Base-by-base conservation (phyloP, 202 grass and related monocot species). In the Setaria italica region DNA sequence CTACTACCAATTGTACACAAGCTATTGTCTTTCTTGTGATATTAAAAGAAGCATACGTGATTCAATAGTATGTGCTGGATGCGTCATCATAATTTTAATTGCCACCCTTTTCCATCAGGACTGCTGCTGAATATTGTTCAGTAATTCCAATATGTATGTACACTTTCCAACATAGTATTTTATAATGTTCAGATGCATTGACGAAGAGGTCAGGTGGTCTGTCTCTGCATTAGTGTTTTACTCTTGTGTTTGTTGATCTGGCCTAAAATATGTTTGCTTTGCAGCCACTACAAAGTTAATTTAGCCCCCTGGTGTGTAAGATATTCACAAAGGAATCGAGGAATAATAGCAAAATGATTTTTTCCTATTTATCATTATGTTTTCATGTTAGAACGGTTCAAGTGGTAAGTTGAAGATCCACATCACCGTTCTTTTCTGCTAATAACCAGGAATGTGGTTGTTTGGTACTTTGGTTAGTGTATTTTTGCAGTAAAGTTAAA, bases 211-310 rank as follows among this genome's bases (percentile, higher is more conserved):
- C 9, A 0, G 13, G 37, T 80, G 34, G 15, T n/a, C 17, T 70
- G 46, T 82, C 51, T 39, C 67, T 29, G 13, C 33, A 20, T 34
- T 7, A 48, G 55, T 74, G 50, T n/a, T 43, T n/a, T 64, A 35
- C 17, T 35, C 9, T 51, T 55, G 72, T 43, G 5, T 21, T 53
- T 82, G 29, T 87, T 87, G 33, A 34, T 87, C 10, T 62, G 29
- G 20, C 53, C 19, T 62, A 32, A 25, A 60, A 7, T 34, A 73
- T 74, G 15, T 49, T 59, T 43, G 0, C 30, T 65, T 53, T 50
- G 29, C 21, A 67, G 16, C 17, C 10, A 9, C 20, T 5, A 43
- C 43, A 10, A 46, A 21, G 42, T 25, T 25, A 41, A 68, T 29
- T 80, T 54, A 35, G 17, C 37, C 58, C 21, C 29, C 56, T 69